These are phyloP conservation scores for Isabelozyma pseudorhagii DNA, from an alignment of 805 yeast genomes.

Conservation along the genomic window DNA sequence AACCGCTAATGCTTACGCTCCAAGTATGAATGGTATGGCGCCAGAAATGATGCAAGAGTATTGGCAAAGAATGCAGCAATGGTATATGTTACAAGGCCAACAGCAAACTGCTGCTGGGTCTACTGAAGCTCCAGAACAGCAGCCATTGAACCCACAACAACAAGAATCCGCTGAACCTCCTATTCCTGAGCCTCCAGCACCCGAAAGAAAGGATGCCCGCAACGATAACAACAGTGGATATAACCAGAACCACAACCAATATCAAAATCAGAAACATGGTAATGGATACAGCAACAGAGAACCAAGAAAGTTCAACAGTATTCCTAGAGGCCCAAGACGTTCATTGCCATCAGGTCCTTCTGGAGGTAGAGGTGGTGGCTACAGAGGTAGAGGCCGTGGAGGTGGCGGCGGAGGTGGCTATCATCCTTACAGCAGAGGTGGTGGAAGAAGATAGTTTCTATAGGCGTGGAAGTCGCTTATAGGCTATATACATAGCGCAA, in stretches of 20 bases:
- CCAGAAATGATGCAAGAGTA: conserved; percentile 64
- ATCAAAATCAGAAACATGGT: conserved; percentile 19
- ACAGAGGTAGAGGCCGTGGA: conserved; percentile 22
- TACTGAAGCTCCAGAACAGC: conserved; percentile 31
- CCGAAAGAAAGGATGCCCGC: conserved; percentile 13
- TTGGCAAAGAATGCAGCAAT: conserved; percentile 61
- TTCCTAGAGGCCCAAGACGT: conserved; percentile 53
- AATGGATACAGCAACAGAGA: background rate
- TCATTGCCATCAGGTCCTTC: conserved; percentile 38
- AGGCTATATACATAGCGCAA: background rate
- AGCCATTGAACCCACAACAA: conserved; percentile 44
- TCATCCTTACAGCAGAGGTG: conserved; percentile 46
- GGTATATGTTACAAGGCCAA: conserved; percentile 62
- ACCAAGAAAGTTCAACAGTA: conserved; percentile 3
- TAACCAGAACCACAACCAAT: conserved; percentile 11
- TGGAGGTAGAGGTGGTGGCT: conserved; percentile 27
- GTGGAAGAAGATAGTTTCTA: conserved; percentile 22
- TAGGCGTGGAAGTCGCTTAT: background rate
- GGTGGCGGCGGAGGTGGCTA: conserved; percentile 23
- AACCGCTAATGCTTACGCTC: conserved; percentile 17
- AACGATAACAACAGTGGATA: conserved; percentile 11
- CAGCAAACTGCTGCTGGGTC: conserved; percentile 27
- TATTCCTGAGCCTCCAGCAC: conserved; percentile 29
- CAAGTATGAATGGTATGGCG: conserved; percentile 24
- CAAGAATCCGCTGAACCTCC: conserved; percentile 17